A percentile compares a stretch with the other conserved stretches of the same genome.
Evolutionary conservation across 2,329 filamentous ascomycete genomes (phyloP).

Genomic region (Penicillium sp.): DNA sequence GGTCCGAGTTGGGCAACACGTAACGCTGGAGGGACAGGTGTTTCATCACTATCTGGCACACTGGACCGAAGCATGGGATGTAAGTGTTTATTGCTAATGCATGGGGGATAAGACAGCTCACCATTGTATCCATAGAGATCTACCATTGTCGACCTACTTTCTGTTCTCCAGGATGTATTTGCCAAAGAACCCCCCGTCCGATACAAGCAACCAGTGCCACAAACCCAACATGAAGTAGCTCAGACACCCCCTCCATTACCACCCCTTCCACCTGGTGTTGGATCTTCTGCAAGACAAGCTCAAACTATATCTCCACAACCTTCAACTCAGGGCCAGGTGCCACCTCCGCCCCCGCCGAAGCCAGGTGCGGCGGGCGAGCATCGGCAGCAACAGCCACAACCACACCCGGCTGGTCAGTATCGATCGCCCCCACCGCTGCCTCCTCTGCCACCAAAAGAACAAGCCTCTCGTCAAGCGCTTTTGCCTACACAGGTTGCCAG

Average conservation of each 20-base stretch:
- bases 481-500: slow-evolving; percentile 12
- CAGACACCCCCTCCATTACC: slow-evolving; percentile 65
- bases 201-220: slow-evolving; percentile 54
- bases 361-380: slow-evolving; percentile 25
- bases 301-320: slow-evolving; percentile 25
- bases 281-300: slow-evolving; percentile 37
- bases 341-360: slow-evolving; percentile 42
- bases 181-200: slow-evolving; percentile 92
- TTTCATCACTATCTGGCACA: slow-evolving; percentile 94
- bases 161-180: slow-evolving; percentile 81
- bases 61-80: slow-evolving; percentile 88
- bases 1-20: slow-evolving; percentile 88
- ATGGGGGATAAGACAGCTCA: background rate
- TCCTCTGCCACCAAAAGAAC: slow-evolving; percentile 40
- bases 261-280: slow-evolving; percentile 66
- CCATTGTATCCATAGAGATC: slow-evolving; percentile 60
- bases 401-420: slow-evolving; percentile 27
- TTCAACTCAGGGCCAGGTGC: slow-evolving; percentile 22
- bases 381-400: slow-evolving; percentile 8
- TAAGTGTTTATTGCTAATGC: slow-evolving; percentile 50
- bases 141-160: slow-evolving; percentile 76
- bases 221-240: slow-evolving; percentile 27
- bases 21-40: slow-evolving; percentile 86
- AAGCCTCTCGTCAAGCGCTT: slow-evolving; percentile 20
- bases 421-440: slow-evolving; percentile 36